Conservation (phyloP, 805 yeast genomes). For the Cyberlindnera americana region DNA sequence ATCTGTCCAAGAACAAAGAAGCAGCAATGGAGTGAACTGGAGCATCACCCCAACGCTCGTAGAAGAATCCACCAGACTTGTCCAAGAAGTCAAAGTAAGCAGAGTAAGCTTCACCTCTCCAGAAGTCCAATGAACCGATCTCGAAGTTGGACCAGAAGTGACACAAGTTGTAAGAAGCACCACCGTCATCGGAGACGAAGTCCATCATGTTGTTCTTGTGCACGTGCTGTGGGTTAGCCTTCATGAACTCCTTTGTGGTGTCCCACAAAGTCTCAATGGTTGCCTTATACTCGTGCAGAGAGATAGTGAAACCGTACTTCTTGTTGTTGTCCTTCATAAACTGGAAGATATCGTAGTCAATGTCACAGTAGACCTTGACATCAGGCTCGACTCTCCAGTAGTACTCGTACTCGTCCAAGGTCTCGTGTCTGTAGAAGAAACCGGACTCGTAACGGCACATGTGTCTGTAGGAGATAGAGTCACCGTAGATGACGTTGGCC, state of each 20-base stretch:
- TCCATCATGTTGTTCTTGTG: constrained; percentile 52
- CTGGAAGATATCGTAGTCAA: constrained; percentile 62
- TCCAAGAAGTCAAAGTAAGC: constrained; percentile 64
- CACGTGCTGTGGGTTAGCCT: constrained; percentile 38
- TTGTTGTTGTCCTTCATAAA: constrained; percentile 54
- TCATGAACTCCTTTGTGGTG: constrained; percentile 46
- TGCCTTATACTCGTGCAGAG: constrained; percentile 59
- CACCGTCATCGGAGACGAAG: constrained; percentile 63
- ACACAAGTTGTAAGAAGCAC: constrained; percentile 67
- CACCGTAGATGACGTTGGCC: constrained; percentile 53
- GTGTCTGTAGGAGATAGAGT: constrained; percentile 60
- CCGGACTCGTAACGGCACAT: constrained; percentile 54
- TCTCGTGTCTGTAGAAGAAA: constrained; percentile 63
- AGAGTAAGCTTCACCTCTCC: constrained; percentile 58
- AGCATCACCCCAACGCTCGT: constrained; percentile 94
- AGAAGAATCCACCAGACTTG: constrained; percentile 71
- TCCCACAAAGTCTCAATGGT: constrained; percentile 70
- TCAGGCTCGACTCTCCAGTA: constrained; percentile 83
- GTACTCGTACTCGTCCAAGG: constrained; percentile 57
- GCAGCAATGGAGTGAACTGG: constrained; percentile 82
- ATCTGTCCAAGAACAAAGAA: constrained; percentile 52
- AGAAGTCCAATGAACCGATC: constrained; percentile 67
- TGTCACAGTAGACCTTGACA: constrained; percentile 56
- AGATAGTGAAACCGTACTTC: constrained; percentile 65
- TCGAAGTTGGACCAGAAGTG: constrained; percentile 86